These are phyloP conservation scores for Solanum megistacrolobum DNA, from an alignment of 257 asterid genomes.

Conservation along the genomic window DNA sequence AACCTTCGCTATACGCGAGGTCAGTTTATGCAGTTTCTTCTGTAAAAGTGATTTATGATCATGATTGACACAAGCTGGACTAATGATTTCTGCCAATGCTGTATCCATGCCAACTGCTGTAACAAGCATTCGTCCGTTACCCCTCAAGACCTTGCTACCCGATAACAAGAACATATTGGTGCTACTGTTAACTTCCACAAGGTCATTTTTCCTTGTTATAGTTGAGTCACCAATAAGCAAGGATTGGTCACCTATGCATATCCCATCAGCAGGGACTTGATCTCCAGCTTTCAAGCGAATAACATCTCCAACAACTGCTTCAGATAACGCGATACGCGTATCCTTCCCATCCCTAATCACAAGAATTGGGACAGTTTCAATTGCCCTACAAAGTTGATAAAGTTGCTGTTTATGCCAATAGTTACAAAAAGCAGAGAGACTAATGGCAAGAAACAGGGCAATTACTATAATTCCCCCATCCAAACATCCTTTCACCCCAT, in stretches of 20 bases:
- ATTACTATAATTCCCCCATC: conserved; percentile 56
- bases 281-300: conserved; percentile 36
- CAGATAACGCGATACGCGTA: conserved; percentile 27
- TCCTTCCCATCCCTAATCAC: conserved; percentile 37
- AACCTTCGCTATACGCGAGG: conserved; percentile 33
- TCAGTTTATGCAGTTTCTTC: conserved; percentile 26
- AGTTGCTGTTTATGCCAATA: conserved; percentile 43
- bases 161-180: conserved; percentile 37
- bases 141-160: conserved; percentile 46
- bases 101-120: conserved; percentile 48
- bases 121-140: conserved; percentile 44
- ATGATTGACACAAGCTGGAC: conserved; percentile 18
- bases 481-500: conserved; percentile 44
- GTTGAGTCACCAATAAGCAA: conserved; percentile 43
- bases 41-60: conserved; percentile 46
- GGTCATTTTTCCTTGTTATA: conserved; percentile 30
- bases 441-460: conserved; percentile 46
- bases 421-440: conserved; percentile 40
- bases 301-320: conserved; percentile 46
- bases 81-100: conserved; percentile 46
- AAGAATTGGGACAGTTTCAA: conserved; percentile 23
- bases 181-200: conserved; percentile 15
- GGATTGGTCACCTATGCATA: conserved; percentile 30
- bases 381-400: conserved; percentile 34
- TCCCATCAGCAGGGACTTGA: conserved; percentile 61